A percentile compares a stretch with the other conserved stretches of the same genome.
phyloP scores from a whole-genome alignment of 805 yeast genomes.

The Groenewaldozyma salmanticensis region DNA sequence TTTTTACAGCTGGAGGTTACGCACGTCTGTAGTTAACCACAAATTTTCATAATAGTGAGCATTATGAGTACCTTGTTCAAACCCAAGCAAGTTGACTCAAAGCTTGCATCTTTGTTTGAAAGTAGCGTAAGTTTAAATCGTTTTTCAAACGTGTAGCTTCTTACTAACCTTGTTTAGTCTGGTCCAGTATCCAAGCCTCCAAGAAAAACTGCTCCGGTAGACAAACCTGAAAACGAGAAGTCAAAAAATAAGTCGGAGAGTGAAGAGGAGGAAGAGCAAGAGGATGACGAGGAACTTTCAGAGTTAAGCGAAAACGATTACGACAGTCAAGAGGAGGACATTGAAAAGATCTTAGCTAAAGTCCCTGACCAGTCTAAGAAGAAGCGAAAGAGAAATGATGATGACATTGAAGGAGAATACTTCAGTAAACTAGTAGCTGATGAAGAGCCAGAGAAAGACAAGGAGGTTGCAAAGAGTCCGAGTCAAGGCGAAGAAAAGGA shows the following conservation, averaged over 20 bases:
- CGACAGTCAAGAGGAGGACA: conserved; percentile 19
- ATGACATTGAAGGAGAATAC: conserved; percentile 47
- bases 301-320: conserved; percentile 6
- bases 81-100: neutral
- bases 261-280: conserved; percentile 2
- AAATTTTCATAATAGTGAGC: too few species aligned
- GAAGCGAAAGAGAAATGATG: conserved; percentile 27
- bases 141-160: neutral
- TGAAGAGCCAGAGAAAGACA: conserved; percentile 17
- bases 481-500: conserved; percentile 21
- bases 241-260: neutral
- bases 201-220: neutral
- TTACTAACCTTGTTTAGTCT: neutral
- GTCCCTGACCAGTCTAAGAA: conserved; percentile 20
- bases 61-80: neutral
- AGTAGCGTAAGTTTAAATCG: neutral
- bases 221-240: neutral
- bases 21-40: too few species aligned
- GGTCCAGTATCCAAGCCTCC: neutral
- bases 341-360: conserved; percentile 15
- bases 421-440: conserved; percentile 39
- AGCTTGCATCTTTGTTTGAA: neutral
- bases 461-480: conserved; percentile 10
- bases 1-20: too few species aligned
- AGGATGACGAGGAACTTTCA: conserved; percentile 27